phyloP scores from a whole-genome alignment of 768 basidiomycete genomes.

The Symmetrospora coprosmae region DNA sequence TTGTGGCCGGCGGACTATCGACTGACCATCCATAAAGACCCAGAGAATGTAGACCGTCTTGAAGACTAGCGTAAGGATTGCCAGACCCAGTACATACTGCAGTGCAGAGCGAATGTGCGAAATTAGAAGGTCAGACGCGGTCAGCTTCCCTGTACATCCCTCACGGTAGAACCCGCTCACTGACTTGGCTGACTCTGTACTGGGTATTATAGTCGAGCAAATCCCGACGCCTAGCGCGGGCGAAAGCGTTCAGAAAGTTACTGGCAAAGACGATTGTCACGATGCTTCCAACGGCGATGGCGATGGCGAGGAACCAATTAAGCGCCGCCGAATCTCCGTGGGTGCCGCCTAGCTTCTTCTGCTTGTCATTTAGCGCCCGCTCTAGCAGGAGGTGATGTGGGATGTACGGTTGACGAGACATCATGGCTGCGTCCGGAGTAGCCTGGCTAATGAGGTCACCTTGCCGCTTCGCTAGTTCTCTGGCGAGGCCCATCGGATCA shows the following conservation, averaged over 20 bases:
- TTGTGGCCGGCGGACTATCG: not conserved
- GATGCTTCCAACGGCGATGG: not conserved
- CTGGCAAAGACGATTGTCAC: too few relatives aligned
- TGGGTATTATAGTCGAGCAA: too few relatives aligned
- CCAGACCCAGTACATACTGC: not conserved
- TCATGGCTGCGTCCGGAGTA: too few relatives aligned
- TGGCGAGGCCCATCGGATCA: too few relatives aligned
- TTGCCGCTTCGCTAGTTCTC: too few relatives aligned
- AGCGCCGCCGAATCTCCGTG: not conserved
- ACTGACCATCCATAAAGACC: not conserved
- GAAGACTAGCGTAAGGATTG: not conserved
- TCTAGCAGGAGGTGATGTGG: too few relatives aligned
- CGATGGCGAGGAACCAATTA: not conserved
- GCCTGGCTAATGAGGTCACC: too few relatives aligned
- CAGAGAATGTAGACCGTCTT: not conserved
- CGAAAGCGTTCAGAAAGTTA: not conserved
- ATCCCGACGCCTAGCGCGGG: too few relatives aligned
- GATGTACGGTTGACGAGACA: too few relatives aligned
- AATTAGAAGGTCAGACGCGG: not conserved
- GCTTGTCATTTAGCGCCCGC: too few relatives aligned
- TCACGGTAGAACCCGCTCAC: too few relatives aligned
- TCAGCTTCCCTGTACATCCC: not conserved
- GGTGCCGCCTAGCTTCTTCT: not conserved
- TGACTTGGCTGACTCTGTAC: not conserved
- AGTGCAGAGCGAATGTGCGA: not conserved